Evolutionary conservation across 192 early-diverging fungal genomes (phyloP), one percentile per base, ranked within the genome.

Genomic region (Linnemannia hyalina): DNA sequence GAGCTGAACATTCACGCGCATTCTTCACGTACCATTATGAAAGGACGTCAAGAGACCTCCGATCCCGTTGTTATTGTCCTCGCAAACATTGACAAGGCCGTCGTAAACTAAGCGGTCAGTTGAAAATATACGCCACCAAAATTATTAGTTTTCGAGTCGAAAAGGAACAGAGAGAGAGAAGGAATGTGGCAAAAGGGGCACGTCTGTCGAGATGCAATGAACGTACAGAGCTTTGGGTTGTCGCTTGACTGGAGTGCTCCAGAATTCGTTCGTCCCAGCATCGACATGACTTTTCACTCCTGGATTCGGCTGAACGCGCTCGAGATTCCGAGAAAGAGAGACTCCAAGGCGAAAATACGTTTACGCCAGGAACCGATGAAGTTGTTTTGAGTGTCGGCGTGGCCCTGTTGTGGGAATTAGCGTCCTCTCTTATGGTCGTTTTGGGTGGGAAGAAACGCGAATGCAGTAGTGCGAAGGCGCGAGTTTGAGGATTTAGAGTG

Each of bases 1-100:
- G 29, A 32, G 6, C 35, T 15, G 18, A 44, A 46, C 1, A 78
- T 20, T 57, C 15, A 63, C 2, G 44, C 35, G 22, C 16, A 76
- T 3, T n/a, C 3, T 46, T 35, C 9, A 35, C n/a, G 32, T 82
- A 83, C 82, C 82, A 47, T 79, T 83, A 5, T 78, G 32, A 18
- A 69, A 46, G 10, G 77, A 22, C 9, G 29, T 42, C 9, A 83
- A 44, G 6, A 75, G 9, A 29, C 77, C 63, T 15, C 42, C 77
- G 13, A 83, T 77, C 10, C 82, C 82, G 32, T 32, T 69, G 29
- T 46, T 46, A 1, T 40, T 65, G 44, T 79, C 82, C 29, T 83
- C 82, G 40, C 82, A 83, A 7, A 78, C 4, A 26, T 29, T 32
- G 35, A 52, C 32, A 23, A 75, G 32, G 13, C 26, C 18, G 36